Conservation (phyloP, 139 green algal species). For the Spirogloea muscicola region DNA sequence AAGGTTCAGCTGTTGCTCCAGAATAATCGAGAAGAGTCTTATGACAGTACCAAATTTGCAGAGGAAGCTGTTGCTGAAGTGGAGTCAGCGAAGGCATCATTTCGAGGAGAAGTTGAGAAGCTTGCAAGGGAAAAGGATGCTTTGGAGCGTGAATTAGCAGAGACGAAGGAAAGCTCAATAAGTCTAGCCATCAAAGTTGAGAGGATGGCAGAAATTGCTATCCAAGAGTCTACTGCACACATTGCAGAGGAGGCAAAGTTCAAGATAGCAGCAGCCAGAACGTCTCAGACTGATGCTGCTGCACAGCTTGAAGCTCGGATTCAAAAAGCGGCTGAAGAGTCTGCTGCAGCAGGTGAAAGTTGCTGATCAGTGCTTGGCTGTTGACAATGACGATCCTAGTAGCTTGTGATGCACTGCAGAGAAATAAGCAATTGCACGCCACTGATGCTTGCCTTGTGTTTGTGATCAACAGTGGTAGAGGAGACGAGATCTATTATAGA, state of each 20-base stretch:
- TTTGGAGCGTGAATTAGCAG: conserved; percentile 18
- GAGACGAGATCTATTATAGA: conserved; percentile 38
- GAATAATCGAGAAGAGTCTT: no score
- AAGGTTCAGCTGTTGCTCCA: no score
- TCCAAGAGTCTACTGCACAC: conserved; percentile 11
- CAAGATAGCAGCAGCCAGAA: conserved; percentile 16
- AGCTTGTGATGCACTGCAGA: no score
- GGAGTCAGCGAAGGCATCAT: conserved; percentile 26
- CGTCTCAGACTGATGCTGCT: background rate
- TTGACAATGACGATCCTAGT: no score
- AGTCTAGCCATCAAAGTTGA: conserved; percentile 38
- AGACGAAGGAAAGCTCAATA: conserved; percentile 16
- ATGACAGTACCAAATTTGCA: no score
- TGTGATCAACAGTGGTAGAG: conserved; percentile 35
- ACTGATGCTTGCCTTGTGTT: no score
- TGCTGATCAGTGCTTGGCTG: no score
- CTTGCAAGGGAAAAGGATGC: conserved; percentile 24
- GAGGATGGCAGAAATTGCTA: conserved; percentile 24
- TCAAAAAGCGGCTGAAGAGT: conserved; percentile 24
- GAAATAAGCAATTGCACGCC: no score
- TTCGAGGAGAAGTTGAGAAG: conserved; percentile 16
- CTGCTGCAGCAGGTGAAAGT: conserved; percentile 15
- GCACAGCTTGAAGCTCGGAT: conserved; percentile 25
- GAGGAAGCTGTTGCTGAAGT: conserved; percentile 38
- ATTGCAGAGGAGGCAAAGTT: conserved; percentile 20